Evolutionary conservation across 768 basidiomycete species (phyloP), one percentile per base, ranked within the genome.

Genomic region (Psilocybe tampanensis): DNA sequence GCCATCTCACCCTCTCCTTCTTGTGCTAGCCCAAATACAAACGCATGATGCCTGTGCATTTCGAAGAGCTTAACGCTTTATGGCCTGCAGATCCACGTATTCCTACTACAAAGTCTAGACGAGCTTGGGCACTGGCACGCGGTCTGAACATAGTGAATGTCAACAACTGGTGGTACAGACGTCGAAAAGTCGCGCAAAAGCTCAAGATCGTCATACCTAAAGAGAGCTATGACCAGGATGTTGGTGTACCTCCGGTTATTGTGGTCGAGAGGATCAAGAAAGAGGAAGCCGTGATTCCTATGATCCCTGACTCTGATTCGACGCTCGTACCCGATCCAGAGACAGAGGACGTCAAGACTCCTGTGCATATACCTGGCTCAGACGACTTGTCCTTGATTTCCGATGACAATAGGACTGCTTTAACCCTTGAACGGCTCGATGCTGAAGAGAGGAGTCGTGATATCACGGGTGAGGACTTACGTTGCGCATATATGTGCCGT

Each of bases 131-230:
- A 5, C 60, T 68, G 17, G 76, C 77, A 8, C 70, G 77, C 11
- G 69, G 71, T 39, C 44, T 78, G 49, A 66, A 69, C 23, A 75
- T 74, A 6, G 55, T 33, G 5, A 56, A 62, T 17, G 74, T 78
- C 1, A 65, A 78, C 58, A 63, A 58, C 11, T 80, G 77, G 76
- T 78, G 72, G 69, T 71, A 71, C 49, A 68, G 72, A 22, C 72
- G 73, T 22, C 70, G 72, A 36, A 62, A 55, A 13, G 23, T 59
- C 21, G 72, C 70, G 3, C 71, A 66, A 56, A 73, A 68, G 54
- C 51, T 64, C 6, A 54, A 62, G 0, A 55, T 71, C n/a, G 52
- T 22, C 18, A 67, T 75, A 29, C 73, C 72, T 2, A 43, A 58
- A 15, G 73, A 68, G 3, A 69, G 69, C 19, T 79, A 79, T 58